Evolutionary conservation across 495 filamentous ascomycete genomes (phyloP), one percentile per base, ranked within the genome.

Genomic region (Xylaria palmicola): DNA sequence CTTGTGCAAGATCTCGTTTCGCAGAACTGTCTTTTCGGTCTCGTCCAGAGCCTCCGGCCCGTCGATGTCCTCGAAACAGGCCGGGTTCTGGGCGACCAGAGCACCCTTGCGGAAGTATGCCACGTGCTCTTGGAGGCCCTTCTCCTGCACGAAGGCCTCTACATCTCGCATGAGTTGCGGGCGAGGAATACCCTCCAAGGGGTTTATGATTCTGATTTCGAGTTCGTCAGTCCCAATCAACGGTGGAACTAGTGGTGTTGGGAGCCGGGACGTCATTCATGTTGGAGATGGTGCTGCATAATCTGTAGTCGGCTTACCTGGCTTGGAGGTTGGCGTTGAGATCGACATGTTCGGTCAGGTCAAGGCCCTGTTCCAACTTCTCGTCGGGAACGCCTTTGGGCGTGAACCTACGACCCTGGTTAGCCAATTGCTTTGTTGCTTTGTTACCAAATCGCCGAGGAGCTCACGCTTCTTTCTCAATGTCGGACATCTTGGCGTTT

Each of bases 1-100:
- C 60, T 85, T 83, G 70, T 86, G 81, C 9, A 79, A 75, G 19
- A 78, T 69, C 64, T 92, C 89, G 40, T 81, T 64, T 30, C 68
- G 70, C 27, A 92, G 75, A n/a, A 67, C 73, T 4, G 65, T 63
- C 37, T 81, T 79, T 50, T 91, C 89, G 1, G 65, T 68, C 0
- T 83, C 79, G 60, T 76, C 72, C 2, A 91, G 77, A 36, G 81
- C 76, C 41, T 83, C 72, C 24, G 72, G 52, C 53, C 79, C 79
- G 10, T 56, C 44, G 60, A 88, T 78, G 8, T 77, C 66, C 8
- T 87, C 81, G 67, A 81, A 81, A 17, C 72, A 70, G 9, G 59
- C 56, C 0, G 87, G 88, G 65, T 83, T 80, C 68, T 87, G 85
- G 1, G 87, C 89, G 10, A 86, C 81, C 8, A 90, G 72, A n/a